Conservation (phyloP, 257 asterid genomes). For the Paraleonurus japonicus region DNA sequence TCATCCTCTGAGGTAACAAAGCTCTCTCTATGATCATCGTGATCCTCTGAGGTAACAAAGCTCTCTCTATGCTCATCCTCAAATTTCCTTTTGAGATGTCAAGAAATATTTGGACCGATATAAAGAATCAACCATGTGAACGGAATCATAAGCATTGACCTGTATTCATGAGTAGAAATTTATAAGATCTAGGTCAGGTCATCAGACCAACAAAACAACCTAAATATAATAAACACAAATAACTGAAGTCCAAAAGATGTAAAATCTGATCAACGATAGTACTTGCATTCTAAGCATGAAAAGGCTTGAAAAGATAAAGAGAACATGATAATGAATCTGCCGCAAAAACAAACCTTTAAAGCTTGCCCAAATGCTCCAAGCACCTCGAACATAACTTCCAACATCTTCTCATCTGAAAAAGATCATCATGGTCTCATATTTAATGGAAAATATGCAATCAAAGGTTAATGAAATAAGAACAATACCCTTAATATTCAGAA, state of each 20-base stretch:
- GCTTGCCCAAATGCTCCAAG: conserved; percentile 80
- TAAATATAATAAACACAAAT: background rate
- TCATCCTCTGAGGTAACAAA: conserved; percentile 31
- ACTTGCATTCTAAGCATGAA: background rate
- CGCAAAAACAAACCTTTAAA: conserved; percentile 55
- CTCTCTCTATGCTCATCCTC: conserved; percentile 28
- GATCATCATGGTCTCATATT: conserved; percentile 29
- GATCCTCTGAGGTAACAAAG: conserved; percentile 25
- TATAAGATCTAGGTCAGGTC: conserved; percentile 16
- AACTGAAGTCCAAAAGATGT: background rate
- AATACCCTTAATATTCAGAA: conserved; percentile 54
- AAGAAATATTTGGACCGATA: conserved; percentile 83
- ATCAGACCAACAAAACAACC: conserved; percentile 6
- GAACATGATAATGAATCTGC: conserved; percentile 7
- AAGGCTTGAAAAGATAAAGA: conserved; percentile 3
- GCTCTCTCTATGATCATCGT: conserved; percentile 23
- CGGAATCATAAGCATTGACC: conserved; percentile 77
- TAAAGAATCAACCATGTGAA: conserved; percentile 71
- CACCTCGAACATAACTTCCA: conserved; percentile 66
- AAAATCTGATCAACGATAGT: background rate
- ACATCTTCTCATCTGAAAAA: conserved; percentile 53
- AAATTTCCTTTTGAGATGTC: conserved; percentile 43
- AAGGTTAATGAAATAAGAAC: conserved; percentile 10
- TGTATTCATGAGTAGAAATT: conserved; percentile 30
- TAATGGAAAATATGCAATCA: conserved; percentile 10